Conservation (phyloP, 2,329 filamentous ascomycete species). For the Blastomyces gilchristii region DNA sequence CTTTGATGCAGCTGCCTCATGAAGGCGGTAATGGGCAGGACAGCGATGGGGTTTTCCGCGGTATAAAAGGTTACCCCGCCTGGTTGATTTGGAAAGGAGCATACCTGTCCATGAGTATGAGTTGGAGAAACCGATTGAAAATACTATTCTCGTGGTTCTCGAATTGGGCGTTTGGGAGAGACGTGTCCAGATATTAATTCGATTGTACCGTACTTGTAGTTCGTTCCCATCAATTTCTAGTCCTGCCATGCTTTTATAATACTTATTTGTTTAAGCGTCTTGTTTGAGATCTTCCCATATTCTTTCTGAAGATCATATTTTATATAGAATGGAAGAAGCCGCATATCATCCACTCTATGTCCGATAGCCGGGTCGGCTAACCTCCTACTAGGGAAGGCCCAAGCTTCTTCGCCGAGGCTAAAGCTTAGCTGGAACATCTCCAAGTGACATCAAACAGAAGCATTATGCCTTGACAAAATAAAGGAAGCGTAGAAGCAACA, state of each 20-base stretch:
- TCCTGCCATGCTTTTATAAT: not conserved
- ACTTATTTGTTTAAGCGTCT: not conserved
- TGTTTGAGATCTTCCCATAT: not conserved
- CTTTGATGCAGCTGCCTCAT: conserved; percentile 44
- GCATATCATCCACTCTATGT: too few species aligned
- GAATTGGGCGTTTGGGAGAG: conserved; percentile 36
- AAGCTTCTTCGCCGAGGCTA: not conserved
- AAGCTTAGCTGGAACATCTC: not conserved
- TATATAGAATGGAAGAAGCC: not conserved
- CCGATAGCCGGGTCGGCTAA: not conserved
- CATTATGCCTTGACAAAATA: not conserved
- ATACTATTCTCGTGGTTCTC: conserved; percentile 35
- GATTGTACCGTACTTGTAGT: not conserved
- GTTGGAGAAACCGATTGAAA: conserved; percentile 37
- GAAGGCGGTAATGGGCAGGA: conserved; percentile 16
- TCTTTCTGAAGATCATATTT: not conserved
- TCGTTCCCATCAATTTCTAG: not conserved
- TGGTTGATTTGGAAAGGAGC: conserved; percentile 37
- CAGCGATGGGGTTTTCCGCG: conserved; percentile 25
- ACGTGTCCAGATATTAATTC: conserved; percentile 34
- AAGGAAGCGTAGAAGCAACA: too few species aligned
- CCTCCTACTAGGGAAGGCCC: not conserved
- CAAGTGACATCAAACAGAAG: not conserved
- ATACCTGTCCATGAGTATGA: conserved; percentile 39
- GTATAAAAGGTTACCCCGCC: conserved; percentile 32